These are phyloP conservation scores for Paspalum notatum DNA, from an alignment of 176 grass and related monocot genomes.

Conservation along the genomic window DNA sequence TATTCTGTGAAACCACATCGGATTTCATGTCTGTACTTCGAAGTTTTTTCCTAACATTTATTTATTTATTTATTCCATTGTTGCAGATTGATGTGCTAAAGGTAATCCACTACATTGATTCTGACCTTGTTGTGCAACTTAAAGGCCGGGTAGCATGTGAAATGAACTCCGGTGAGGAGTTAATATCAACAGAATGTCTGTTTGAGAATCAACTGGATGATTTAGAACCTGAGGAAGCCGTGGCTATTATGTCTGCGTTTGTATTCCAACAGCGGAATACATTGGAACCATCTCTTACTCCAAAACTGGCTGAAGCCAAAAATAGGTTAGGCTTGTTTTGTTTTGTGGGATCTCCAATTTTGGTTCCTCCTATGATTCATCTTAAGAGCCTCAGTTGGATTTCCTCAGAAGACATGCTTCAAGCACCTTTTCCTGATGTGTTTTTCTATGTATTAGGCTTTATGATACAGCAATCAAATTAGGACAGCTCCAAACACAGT, in stretches of 20 bases:
- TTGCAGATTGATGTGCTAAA: constrained; percentile 93
- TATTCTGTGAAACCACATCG: neutral
- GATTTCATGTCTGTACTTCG: neutral
- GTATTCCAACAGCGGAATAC: constrained; percentile 94
- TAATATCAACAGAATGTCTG: constrained; percentile 90
- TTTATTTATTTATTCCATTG: neutral
- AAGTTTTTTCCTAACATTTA: neutral
- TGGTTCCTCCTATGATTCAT: neutral
- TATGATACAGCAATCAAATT: constrained; percentile 82
- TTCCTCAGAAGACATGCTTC: constrained; percentile 12
- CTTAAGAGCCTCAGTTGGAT: neutral
- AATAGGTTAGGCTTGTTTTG: constrained; percentile 51
- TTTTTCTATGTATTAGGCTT: constrained; percentile 55
- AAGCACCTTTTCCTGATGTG: neutral
- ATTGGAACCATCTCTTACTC: constrained; percentile 83
- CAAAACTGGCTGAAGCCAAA: constrained; percentile 72
- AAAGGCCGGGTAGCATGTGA: constrained; percentile 95
- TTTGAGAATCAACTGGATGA: constrained; percentile 98
- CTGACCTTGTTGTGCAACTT: constrained; percentile 96
- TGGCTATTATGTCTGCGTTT: constrained; percentile 93
- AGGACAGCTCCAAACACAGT: constrained; percentile 68
- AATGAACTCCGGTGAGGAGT: constrained; percentile 94
- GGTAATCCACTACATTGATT: constrained; percentile 85
- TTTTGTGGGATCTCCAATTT: neutral
- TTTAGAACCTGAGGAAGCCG: constrained; percentile 90